Evolutionary conservation across 2,329 filamentous ascomycete species (phyloP).

Genomic region (Alternaria gaisen): DNA sequence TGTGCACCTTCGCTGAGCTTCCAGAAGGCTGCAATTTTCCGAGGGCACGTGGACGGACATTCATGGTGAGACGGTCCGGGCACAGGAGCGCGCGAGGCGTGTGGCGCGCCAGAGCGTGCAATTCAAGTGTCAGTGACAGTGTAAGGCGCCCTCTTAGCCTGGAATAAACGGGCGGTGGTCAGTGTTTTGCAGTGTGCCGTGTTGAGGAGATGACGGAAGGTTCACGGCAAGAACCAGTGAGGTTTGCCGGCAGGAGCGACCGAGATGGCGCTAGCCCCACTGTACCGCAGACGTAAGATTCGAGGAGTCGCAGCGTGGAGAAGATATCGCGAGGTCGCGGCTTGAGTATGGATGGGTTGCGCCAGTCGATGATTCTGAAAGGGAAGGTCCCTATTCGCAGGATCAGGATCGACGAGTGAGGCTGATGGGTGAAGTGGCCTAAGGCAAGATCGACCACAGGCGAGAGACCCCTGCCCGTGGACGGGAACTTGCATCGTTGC

Average conservation of each 20-base stretch:
- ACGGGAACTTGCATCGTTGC: conserved; percentile 38
- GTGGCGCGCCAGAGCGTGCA: conserved; percentile 13
- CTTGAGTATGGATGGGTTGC: conserved; percentile 5
- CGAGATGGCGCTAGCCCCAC: conserved; percentile 21
- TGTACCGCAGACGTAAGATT: conserved; percentile 14
- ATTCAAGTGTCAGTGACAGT: conserved; percentile 13
- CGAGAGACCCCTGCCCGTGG: conserved; percentile 24
- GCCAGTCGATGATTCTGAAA: conserved; percentile 1
- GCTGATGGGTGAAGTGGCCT: conserved; percentile 37
- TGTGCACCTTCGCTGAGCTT: conserved; percentile 22
- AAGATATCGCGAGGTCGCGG: conserved; percentile 7
- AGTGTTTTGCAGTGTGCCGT: conserved; percentile 24
- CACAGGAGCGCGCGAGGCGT: conserved; percentile 12
- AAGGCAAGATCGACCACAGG: conserved; percentile 21
- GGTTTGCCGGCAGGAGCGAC: conserved; percentile 35
- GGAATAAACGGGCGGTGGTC: conserved; percentile 13
- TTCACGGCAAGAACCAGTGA: conserved; percentile 35
- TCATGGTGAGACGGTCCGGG: conserved; percentile 13
- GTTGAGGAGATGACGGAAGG: conserved; percentile 22
- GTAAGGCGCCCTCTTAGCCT: conserved; percentile 11
- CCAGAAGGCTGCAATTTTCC: conserved; percentile 27
- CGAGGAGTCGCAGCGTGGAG: conserved; percentile 12
- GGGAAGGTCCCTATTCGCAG: conserved; percentile 22
- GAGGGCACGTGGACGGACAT: conserved; percentile 25
- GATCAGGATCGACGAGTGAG: conserved; percentile 48